Evolutionary conservation across 2,329 filamentous ascomycete species (phyloP), one percentile per base, ranked within the genome.

Genomic region (Dactylellina cionopaga): DNA sequence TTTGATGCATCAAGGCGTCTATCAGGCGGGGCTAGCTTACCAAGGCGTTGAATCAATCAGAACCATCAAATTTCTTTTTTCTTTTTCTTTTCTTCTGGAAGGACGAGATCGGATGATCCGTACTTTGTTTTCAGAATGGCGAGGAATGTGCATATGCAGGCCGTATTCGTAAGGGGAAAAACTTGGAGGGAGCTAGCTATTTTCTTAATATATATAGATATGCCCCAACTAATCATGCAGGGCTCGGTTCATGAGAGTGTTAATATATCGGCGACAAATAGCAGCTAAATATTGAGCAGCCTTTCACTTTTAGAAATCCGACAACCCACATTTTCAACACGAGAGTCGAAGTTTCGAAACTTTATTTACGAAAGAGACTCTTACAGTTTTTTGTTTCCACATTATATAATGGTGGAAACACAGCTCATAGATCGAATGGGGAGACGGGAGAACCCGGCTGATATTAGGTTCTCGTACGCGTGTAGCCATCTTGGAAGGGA

Each of bases 381-480:
- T n/a, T n/a, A n/a, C n/a, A n/a, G n/a, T n/a, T n/a, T n/a, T n/a
- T n/a, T n/a, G n/a, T n/a, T n/a, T n/a, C n/a, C 27, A 46, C 13
- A 49, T 15, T 2, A 15, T 10, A 31, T 9, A 15, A 72, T 72
- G 68, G 68, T 72, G 5, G 68, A 72, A 19, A 72, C 68, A 6
- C 43, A 59, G 37, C 54, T 72, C 22, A 72, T 72, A 22, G 68
- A 72, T 22, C 43, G 68, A 1, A 13, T 65, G 47, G 68, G 68
- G 17, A 72, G 68, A 35, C 43, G 68, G 22, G 68, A 72, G 44
- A 35, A 72, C 25, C 59, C 68, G 5, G 68, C 68, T 1, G 68
- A 72, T 22, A 72, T 72, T 24, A 65, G 29, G 31, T 72, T 72
- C 17, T 44, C 59, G 6, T 65, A 65, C 17, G 68, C 59, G n/a